phyloP scores from a whole-genome alignment of 2,329 filamentous ascomycete genomes.

The Chrysoporthe austroafricana region DNA sequence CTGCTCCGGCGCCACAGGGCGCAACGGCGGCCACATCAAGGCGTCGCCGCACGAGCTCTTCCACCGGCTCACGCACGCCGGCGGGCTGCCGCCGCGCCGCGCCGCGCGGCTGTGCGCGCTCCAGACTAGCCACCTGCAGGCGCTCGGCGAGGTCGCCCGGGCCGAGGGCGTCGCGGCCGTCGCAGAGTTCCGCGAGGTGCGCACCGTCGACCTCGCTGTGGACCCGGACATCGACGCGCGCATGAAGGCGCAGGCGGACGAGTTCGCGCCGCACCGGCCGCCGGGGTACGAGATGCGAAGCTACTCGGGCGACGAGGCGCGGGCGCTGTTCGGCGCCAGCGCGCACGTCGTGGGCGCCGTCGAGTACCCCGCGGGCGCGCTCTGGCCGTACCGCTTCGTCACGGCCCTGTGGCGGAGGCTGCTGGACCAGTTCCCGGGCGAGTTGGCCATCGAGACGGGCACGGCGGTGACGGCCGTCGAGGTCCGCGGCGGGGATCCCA shows the following conservation, averaged over 20 bases:
- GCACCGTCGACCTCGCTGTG: conserved; percentile 52
- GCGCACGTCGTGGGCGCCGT: conserved; percentile 45
- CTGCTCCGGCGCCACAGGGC: conserved; percentile 56
- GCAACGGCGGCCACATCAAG: conserved; percentile 59
- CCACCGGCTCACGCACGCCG: conserved; percentile 34
- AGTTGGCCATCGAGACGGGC: conserved; percentile 44
- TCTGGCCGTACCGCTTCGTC: conserved; percentile 57
- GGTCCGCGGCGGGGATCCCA: conserved; percentile 7
- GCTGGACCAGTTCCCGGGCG: conserved; percentile 38
- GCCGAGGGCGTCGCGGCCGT: conserved; percentile 36
- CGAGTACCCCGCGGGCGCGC: conserved; percentile 50
- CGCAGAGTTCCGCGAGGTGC: conserved; percentile 49
- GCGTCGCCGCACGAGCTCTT: conserved; percentile 48
- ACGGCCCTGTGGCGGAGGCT: conserved; percentile 50
- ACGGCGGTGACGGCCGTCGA: conserved; percentile 42
- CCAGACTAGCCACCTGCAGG: conserved; percentile 46
- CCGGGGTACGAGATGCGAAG: conserved; percentile 34
- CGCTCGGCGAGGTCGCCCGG: conserved; percentile 44
- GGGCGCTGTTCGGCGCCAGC: conserved; percentile 42
- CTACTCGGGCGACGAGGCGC: conserved; percentile 41
- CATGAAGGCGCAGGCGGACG: conserved; percentile 46
- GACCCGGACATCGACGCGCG: conserved; percentile 36
- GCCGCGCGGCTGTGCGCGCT: conserved; percentile 49
- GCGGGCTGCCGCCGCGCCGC: conserved; percentile 37
- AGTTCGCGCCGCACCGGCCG: conserved; percentile 33